These are phyloP conservation scores for Fusarium verrucosum DNA, from an alignment of 2,329 filamentous ascomycete genomes.

Conservation along the genomic window DNA sequence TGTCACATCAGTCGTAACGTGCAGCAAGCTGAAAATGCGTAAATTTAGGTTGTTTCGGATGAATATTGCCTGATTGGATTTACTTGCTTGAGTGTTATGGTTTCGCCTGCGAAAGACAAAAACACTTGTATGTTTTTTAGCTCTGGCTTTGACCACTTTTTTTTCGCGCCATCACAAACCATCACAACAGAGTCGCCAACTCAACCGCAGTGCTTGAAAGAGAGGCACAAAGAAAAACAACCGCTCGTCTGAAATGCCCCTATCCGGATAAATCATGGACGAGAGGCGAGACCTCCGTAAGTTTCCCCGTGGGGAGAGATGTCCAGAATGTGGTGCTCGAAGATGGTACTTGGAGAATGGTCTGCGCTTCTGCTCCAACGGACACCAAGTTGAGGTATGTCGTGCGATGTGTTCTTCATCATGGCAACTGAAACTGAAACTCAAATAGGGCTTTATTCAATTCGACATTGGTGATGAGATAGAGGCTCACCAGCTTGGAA, in stretches of 20 bases:
- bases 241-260: neutral
- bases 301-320: constrained; percentile 63
- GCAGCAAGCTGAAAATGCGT: neutral
- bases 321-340: constrained; percentile 74
- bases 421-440: neutral
- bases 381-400: constrained; percentile 77
- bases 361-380: constrained; percentile 79
- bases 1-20: neutral
- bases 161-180: constrained; percentile 2
- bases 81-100: neutral
- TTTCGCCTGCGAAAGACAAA: neutral
- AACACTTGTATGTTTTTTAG: neutral
- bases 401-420: neutral
- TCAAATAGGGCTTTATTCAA: constrained; percentile 60
- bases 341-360: constrained; percentile 80
- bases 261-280: constrained; percentile 49
- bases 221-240: neutral
- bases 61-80: neutral
- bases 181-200: neutral
- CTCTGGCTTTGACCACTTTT: constrained; percentile 22
- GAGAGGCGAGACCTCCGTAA: constrained; percentile 57
- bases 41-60: neutral
- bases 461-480: constrained; percentile 73
- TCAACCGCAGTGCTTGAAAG: too few relatives aligned
- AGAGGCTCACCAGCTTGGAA: constrained; percentile 70